Percentiles rank a stretch among this genome's conserved stretches.
phyloP scores from a whole-genome alignment of 2,329 filamentous ascomycete genomes.

The Clarireedia homoeocarpa region DNA sequence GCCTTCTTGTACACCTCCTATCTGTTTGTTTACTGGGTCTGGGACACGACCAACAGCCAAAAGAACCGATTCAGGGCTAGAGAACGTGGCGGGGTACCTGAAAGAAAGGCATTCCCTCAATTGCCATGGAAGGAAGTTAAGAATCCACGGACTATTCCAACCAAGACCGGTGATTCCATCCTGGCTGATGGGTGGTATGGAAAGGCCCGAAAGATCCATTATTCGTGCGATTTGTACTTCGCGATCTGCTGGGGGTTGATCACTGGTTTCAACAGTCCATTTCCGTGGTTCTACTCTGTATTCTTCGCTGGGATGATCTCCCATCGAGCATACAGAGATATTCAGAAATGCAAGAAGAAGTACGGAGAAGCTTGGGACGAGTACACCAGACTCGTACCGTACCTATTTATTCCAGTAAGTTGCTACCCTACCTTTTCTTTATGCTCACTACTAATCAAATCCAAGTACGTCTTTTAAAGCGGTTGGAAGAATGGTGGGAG shows the following conservation, averaged over 20 bases:
- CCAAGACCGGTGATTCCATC: slow-evolving; percentile 65
- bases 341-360: slow-evolving; percentile 65
- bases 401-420: slow-evolving; percentile 70
- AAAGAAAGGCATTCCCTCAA: slow-evolving; percentile 78
- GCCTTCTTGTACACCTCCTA: slow-evolving; percentile 61
- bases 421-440: neutral
- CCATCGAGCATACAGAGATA: slow-evolving; percentile 69
- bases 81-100: slow-evolving; percentile 62
- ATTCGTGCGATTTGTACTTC: slow-evolving; percentile 74
- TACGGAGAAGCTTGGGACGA: slow-evolving; percentile 78
- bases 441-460: neutral
- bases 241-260: slow-evolving; percentile 73
- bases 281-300: slow-evolving; percentile 82
- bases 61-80: slow-evolving; percentile 85
- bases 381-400: slow-evolving; percentile 74
- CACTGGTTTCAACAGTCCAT: slow-evolving; percentile 71
- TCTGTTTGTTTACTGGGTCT: slow-evolving; percentile 79
- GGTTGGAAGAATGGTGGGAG: neutral
- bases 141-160: slow-evolving; percentile 72
- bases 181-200: slow-evolving; percentile 83
- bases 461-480: slow-evolving; percentile 2
- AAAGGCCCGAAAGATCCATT: slow-evolving; percentile 72
- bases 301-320: slow-evolving; percentile 78
- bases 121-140: slow-evolving; percentile 80
- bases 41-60: slow-evolving; percentile 87